A percentile compares a stretch with the other conserved stretches of the same genome.
These are phyloP conservation scores for Saccharomycopsis olivae DNA, from an alignment of 805 yeast species.

Conservation along the genomic window DNA sequence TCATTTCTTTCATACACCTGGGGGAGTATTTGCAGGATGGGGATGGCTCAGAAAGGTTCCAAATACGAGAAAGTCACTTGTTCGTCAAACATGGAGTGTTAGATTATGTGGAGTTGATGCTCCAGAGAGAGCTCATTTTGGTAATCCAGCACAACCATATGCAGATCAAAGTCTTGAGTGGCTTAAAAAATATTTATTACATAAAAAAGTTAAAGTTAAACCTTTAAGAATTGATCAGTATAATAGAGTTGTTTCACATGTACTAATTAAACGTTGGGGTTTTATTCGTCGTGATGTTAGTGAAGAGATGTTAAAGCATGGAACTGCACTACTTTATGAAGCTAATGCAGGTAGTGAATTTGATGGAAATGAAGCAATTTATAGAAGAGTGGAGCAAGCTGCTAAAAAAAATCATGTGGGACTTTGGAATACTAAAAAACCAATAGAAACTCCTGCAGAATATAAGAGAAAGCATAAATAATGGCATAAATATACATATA, in stretches of 20 bases:
- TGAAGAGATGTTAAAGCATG: slow-evolving; percentile 73
- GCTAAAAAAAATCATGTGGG: slow-evolving; percentile 55
- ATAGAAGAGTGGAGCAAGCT: slow-evolving; percentile 44
- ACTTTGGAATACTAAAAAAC: slow-evolving; percentile 51
- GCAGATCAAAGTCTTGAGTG: slow-evolving; percentile 77
- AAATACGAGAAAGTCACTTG: slow-evolving; percentile 20
- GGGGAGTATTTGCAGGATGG: slow-evolving; percentile 86
- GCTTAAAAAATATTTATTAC: slow-evolving; percentile 57
- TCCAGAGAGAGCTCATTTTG: slow-evolving; percentile 91
- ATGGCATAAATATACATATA: neutral
- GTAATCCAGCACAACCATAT: slow-evolving; percentile 82
- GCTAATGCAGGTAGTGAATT: slow-evolving; percentile 74
- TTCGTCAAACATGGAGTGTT: slow-evolving; percentile 64
- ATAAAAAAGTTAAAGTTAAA: slow-evolving; percentile 58
- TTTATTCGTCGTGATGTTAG: slow-evolving; percentile 68
- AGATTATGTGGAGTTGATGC: slow-evolving; percentile 93
- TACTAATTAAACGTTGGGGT: slow-evolving; percentile 38
- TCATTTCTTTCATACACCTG: slow-evolving; percentile 87
- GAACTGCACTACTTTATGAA: slow-evolving; percentile 84
- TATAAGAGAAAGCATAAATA: slow-evolving; percentile 42
- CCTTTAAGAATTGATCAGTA: slow-evolving; percentile 85
- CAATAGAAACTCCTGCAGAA: slow-evolving; percentile 64
- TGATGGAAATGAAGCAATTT: slow-evolving; percentile 60
- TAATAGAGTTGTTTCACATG: slow-evolving; percentile 76
- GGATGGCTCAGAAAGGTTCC: slow-evolving; percentile 64